Conservation (phyloP, 805 yeast species). For the Tetrapisispora pingtungensis region DNA sequence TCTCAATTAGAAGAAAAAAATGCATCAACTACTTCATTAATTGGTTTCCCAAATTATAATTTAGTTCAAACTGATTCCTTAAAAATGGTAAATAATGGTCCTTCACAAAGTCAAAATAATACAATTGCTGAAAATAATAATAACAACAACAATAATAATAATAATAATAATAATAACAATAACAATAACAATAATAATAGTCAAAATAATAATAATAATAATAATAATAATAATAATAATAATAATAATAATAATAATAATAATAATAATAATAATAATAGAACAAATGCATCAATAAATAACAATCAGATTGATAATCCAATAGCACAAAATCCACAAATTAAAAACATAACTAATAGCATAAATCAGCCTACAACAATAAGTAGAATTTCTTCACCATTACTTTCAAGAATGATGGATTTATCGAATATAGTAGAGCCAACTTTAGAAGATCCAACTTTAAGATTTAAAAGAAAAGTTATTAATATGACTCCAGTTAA, state of each 20-base stretch:
- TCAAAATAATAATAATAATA: no score
- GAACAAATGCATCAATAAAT: conserved; percentile 6
- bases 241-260: neutral
- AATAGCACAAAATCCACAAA: neutral
- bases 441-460: conserved; percentile 29
- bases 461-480: conserved; percentile 19
- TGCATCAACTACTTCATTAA: conserved; percentile 9
- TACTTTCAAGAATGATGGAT: conserved; percentile 30
- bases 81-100: conserved; percentile 7
- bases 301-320: neutral
- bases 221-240: neutral
- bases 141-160: neutral
- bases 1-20: conserved; percentile 19
- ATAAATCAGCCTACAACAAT: conserved; percentile 10
- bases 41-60: conserved; percentile 3
- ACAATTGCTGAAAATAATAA: neutral
- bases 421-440: conserved; percentile 29
- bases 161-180: no score
- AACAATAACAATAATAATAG: neutral
- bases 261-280: neutral
- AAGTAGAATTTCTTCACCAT: conserved; percentile 28
- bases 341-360: neutral
- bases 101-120: conserved; percentile 8
- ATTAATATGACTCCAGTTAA: conserved; percentile 1
- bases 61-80: conserved; percentile 7